Conservation (phyloP, 495 filamentous ascomycete genomes). For the Aspergillus haitiensis region DNA sequence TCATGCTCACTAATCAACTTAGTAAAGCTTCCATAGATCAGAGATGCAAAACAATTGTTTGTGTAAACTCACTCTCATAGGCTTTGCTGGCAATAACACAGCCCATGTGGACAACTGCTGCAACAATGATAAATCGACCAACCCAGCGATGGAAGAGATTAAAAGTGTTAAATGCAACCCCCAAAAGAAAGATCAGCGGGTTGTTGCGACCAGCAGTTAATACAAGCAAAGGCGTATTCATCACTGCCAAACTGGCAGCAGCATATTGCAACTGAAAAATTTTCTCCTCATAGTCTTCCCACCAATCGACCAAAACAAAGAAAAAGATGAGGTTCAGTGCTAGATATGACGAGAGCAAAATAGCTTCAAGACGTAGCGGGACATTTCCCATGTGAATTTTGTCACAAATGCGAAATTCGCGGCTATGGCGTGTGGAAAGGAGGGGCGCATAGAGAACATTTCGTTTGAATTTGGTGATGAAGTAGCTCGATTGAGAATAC, state of each 20-base stretch:
- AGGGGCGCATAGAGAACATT: constrained; percentile 47
- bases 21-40: neutral
- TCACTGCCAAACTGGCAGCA: constrained; percentile 42
- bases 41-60: neutral
- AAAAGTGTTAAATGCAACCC: constrained; percentile 44
- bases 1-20: constrained; percentile 11
- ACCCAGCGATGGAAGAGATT: constrained; percentile 51
- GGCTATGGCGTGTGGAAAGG: constrained; percentile 40
- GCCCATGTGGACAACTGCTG: constrained; percentile 39
- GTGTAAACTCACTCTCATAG: constrained; percentile 29
- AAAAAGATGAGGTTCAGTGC: constrained; percentile 40
- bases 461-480: constrained; percentile 37
- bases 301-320: constrained; percentile 43
- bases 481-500: constrained; percentile 19
- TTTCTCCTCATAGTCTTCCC: constrained; percentile 32
- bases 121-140: constrained; percentile 38
- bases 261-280: constrained; percentile 45
- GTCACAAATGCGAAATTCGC: constrained; percentile 36
- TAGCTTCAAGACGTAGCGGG: constrained; percentile 38
- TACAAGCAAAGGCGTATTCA: constrained; percentile 44
- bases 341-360: constrained; percentile 36
- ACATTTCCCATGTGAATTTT: constrained; percentile 44
- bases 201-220: constrained; percentile 48
- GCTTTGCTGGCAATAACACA: constrained; percentile 35
- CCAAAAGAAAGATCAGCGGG: constrained; percentile 38